Evolutionary conservation across 108 stramenopile genomes (phyloP).

Genomic region (Aurantiochytrium sp.): DNA sequence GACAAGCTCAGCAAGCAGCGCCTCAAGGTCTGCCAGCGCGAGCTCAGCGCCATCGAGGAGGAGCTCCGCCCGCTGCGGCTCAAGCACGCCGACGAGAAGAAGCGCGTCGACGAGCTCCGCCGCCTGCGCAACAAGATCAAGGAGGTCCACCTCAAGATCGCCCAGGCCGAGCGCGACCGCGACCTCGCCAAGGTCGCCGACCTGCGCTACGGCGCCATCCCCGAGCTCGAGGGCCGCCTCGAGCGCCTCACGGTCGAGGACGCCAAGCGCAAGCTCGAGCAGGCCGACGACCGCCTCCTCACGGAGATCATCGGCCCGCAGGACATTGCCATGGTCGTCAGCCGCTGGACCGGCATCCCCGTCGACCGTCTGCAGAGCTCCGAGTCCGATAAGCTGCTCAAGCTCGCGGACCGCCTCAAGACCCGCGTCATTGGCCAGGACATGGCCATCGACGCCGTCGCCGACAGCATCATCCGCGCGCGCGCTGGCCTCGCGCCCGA

Average conservation of each 20-base stretch:
- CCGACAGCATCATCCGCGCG: slow-evolving; percentile 72
- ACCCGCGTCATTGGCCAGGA: slow-evolving; percentile 79
- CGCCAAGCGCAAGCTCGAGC: slow-evolving; percentile 63
- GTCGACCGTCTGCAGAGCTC: slow-evolving; percentile 72
- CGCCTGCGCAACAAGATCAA: slow-evolving; percentile 76
- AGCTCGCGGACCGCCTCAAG: slow-evolving; percentile 65
- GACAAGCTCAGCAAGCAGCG: slow-evolving; percentile 71
- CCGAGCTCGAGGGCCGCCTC: slow-evolving; percentile 72
- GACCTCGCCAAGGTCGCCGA: slow-evolving; percentile 86
- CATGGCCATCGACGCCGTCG: slow-evolving; percentile 71
- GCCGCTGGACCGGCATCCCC: slow-evolving; percentile 88
- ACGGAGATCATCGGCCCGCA: slow-evolving; percentile 83
- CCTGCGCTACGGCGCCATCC: slow-evolving; percentile 84
- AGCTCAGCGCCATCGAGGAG: slow-evolving; percentile 62
- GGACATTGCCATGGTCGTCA: slow-evolving; percentile 85
- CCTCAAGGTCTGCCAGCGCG: slow-evolving; percentile 60
- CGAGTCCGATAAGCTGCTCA: slow-evolving; percentile 78
- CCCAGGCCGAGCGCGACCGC: slow-evolving; percentile 77
- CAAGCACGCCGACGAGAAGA: slow-evolving; percentile 75
- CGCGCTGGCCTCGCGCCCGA: slow-evolving; percentile 74
- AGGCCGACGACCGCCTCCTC: slow-evolving; percentile 59
- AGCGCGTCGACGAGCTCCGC: slow-evolving; percentile 73
- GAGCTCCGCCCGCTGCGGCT: slow-evolving; percentile 61
- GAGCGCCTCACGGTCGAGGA: slow-evolving; percentile 58
- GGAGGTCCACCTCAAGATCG: slow-evolving; percentile 68